These are phyloP conservation scores for Chiua sp. DNA, from an alignment of 1,284 basidiomycete species.

Conservation along the genomic window DNA sequence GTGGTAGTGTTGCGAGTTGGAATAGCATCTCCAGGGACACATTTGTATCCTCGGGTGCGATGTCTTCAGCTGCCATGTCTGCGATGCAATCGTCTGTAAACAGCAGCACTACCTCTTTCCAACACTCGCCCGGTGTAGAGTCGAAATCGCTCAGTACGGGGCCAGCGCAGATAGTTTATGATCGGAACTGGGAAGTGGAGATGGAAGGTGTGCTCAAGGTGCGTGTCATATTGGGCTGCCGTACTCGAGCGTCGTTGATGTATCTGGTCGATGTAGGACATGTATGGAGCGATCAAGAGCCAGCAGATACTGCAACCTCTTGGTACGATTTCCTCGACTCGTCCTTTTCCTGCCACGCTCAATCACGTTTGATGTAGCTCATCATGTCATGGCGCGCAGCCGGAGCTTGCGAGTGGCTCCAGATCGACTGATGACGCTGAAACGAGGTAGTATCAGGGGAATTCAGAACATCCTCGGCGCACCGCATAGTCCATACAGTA, in stretches of 20 bases:
- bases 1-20: slow-evolving; percentile 84
- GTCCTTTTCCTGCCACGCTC: slow-evolving; percentile 62
- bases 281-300: slow-evolving; percentile 90
- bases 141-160: slow-evolving; percentile 40
- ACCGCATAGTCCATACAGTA: slow-evolving; percentile 76
- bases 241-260: slow-evolving; percentile 7
- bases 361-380: slow-evolving; percentile 50
- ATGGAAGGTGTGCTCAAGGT: slow-evolving; percentile 89
- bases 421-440: slow-evolving; percentile 79
- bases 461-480: slow-evolving; percentile 76
- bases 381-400: slow-evolving; percentile 56
- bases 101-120: slow-evolving; percentile 45
- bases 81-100: slow-evolving; percentile 40
- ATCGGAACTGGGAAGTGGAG: slow-evolving; percentile 81
- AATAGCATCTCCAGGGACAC: slow-evolving; percentile 72
- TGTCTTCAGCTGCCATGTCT: slow-evolving; percentile 41
- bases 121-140: slow-evolving; percentile 48
- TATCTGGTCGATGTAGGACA: slow-evolving; percentile 65
- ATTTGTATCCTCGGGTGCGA: slow-evolving; percentile 45
- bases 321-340: slow-evolving; percentile 45
- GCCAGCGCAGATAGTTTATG: slow-evolving; percentile 51
- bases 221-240: slow-evolving; percentile 15
- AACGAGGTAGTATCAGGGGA: slow-evolving; percentile 89
- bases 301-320: slow-evolving; percentile 91
- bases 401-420: slow-evolving; percentile 70